Conservation (phyloP, 805 yeast species). For the Schwanniomyces occidentalis region DNA sequence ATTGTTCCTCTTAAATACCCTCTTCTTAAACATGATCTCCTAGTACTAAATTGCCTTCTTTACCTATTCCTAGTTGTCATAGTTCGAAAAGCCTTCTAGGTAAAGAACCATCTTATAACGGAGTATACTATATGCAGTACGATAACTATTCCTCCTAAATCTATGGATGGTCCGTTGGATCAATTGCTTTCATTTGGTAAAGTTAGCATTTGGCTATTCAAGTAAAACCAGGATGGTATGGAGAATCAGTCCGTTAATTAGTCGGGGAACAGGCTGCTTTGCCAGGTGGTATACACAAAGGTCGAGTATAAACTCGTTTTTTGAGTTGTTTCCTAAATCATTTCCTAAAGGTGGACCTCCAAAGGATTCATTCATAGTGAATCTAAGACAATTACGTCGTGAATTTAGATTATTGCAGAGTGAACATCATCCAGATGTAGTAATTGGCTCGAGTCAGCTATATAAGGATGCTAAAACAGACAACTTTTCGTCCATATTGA, state of each 20-base stretch:
- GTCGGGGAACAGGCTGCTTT: not conserved
- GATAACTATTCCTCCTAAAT: too few species aligned
- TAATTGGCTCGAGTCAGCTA: slow-evolving; percentile 25
- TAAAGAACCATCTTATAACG: too few species aligned
- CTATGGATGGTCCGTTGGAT: too few species aligned
- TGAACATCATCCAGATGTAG: slow-evolving; percentile 77
- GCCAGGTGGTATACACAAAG: slow-evolving; percentile 1
- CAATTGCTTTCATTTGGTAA: too few species aligned
- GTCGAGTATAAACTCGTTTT: slow-evolving; percentile 35
- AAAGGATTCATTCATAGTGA: slow-evolving; percentile 55
- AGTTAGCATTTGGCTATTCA: too few species aligned
- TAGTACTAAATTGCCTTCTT: too few species aligned
- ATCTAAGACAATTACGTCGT: slow-evolving; percentile 56
- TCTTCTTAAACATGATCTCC: slow-evolving; percentile 29
- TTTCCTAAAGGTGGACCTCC: slow-evolving; percentile 70
- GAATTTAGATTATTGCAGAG: slow-evolving; percentile 79
- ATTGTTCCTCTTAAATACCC: slow-evolving; percentile 16
- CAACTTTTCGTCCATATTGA: slow-evolving; percentile 54
- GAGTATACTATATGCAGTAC: too few species aligned
- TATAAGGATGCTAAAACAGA: slow-evolving; percentile 19
- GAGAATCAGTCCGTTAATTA: not conserved
- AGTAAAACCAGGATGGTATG: not conserved
- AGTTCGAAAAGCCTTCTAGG: too few species aligned
- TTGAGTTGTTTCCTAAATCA: slow-evolving; percentile 71
- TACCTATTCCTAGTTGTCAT: too few species aligned